These are phyloP conservation scores for Suillus cothurnatus DNA, from an alignment of 768 basidiomycete species.

Conservation along the genomic window DNA sequence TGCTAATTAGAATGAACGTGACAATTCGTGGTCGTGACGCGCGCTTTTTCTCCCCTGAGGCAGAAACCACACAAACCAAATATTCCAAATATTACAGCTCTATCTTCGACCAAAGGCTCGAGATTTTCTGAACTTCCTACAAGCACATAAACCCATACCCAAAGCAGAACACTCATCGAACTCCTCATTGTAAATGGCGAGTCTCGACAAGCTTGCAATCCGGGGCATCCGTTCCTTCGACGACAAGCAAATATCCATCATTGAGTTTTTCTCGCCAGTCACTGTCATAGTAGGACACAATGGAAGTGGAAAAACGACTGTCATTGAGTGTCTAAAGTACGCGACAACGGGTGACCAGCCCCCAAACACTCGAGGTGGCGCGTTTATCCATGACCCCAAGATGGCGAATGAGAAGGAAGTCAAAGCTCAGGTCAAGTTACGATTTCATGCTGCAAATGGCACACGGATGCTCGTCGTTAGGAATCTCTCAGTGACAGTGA, in stretches of 20 bases:
- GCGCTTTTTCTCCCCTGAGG: constrained; percentile 10
- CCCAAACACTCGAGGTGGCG: constrained; percentile 96
- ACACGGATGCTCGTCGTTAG: constrained; percentile 87
- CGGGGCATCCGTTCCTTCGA: constrained; percentile 95
- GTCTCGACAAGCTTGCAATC: constrained; percentile 90
- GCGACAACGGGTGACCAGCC: constrained; percentile 98
- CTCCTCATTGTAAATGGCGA: constrained; percentile 55
- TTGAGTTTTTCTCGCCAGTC: constrained; percentile 96
- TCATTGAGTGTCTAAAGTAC: constrained; percentile 99
- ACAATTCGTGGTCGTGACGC: neutral
- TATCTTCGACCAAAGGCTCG: neutral
- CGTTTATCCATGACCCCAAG: constrained; percentile 98
- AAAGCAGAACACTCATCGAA: neutral
- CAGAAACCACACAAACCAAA: neutral
- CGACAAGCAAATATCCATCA: constrained; percentile 90
- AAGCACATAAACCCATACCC: neutral
- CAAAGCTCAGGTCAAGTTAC: constrained; percentile 95
- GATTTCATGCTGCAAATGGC: constrained; percentile 90
- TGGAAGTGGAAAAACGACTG: constrained; percentile 97
- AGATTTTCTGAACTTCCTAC: neutral
- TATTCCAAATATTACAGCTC: neutral
- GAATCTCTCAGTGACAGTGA: constrained; percentile 89
- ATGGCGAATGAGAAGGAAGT: constrained; percentile 99
- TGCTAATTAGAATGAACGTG: neutral
- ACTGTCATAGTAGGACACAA: constrained; percentile 99